These are phyloP conservation scores for Pythium coloratum DNA, from an alignment of 352 stramenopile species.

Conservation along the genomic window DNA sequence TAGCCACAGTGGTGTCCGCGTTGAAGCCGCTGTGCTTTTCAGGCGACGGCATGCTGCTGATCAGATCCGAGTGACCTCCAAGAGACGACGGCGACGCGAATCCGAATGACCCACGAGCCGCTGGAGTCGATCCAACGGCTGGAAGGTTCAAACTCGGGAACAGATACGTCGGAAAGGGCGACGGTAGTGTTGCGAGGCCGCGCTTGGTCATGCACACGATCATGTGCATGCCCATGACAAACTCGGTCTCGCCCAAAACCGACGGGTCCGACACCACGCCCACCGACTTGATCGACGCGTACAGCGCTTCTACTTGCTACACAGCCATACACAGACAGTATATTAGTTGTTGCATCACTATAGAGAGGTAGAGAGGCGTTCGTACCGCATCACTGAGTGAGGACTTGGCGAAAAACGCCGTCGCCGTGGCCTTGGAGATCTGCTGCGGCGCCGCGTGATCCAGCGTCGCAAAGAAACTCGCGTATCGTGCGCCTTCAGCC, in stretches of 20 bases:
- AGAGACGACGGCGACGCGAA: not conserved
- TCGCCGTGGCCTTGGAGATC: conserved; percentile 31
- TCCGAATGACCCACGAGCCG: not conserved
- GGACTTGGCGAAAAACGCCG: conserved; percentile 67
- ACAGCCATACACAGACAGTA: not conserved
- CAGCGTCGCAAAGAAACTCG: conserved; percentile 60
- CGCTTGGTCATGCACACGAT: conserved; percentile 82
- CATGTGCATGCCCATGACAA: conserved; percentile 74
- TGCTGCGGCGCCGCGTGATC: conserved; percentile 23
- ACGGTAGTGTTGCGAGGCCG: conserved; percentile 46
- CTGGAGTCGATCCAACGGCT: not conserved
- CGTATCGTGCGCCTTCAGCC: conserved; percentile 53
- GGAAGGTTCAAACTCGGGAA: conserved; percentile 64
- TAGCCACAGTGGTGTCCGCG: not conserved
- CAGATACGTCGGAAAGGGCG: conserved; percentile 51
- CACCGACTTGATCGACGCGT: conserved; percentile 45
- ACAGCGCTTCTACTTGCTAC: conserved; percentile 51
- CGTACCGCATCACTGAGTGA: conserved; percentile 15
- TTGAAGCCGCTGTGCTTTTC: conserved; percentile 24
- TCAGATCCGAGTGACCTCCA: conserved; percentile 17
- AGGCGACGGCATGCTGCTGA: conserved; percentile 43
- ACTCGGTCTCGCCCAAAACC: conserved; percentile 53
- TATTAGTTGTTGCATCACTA: too few relatives aligned
- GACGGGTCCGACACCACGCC: conserved; percentile 33
- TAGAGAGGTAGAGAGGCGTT: not conserved